These are phyloP conservation scores for Camelina hispida DNA, from an alignment of 345 rosid genomes.

Conservation along the genomic window DNA sequence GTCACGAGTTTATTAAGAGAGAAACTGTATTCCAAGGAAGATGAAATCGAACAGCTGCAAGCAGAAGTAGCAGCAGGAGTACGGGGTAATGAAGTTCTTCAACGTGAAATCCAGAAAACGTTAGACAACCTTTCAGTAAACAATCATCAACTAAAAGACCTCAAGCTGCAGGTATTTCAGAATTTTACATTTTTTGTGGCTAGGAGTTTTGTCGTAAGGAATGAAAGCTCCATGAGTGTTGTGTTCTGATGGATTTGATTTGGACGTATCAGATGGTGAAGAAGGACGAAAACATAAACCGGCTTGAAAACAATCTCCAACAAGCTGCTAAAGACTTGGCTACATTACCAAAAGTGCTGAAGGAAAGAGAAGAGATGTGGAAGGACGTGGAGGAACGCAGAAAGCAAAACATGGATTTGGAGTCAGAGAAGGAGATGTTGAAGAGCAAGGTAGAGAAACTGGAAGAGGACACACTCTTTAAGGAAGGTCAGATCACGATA, in stretches of 20 bases:
- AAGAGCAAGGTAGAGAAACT: slow-evolving; percentile 79
- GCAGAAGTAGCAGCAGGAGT: slow-evolving; percentile 86
- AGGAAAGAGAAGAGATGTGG: slow-evolving; percentile 87
- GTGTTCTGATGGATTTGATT: slow-evolving; percentile 11
- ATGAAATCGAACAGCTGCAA: slow-evolving; percentile 81
- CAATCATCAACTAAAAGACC: slow-evolving; percentile 73
- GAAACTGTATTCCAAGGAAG: slow-evolving; percentile 81
- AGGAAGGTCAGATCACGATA: slow-evolving; percentile 93
- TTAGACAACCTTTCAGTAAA: slow-evolving; percentile 70
- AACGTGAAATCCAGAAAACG: slow-evolving; percentile 66
- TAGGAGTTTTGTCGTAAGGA: background rate
- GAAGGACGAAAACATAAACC: slow-evolving; percentile 64
- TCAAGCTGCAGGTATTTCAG: slow-evolving; percentile 74
- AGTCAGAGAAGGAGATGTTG: slow-evolving; percentile 65
- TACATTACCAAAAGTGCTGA: slow-evolving; percentile 70
- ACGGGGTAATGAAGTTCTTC: slow-evolving; percentile 75
- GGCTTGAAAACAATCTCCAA: slow-evolving; percentile 63
- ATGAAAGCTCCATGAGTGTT: slow-evolving; percentile 6
- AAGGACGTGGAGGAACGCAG: slow-evolving; percentile 68
- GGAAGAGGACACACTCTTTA: slow-evolving; percentile 80
- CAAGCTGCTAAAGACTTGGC: slow-evolving; percentile 61
- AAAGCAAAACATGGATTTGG: slow-evolving; percentile 76
- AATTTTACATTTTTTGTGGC: background rate
- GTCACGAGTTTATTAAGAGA: slow-evolving; percentile 75
- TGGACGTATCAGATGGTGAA: slow-evolving; percentile 57